phyloP scores from a whole-genome alignment of 768 basidiomycete genomes.

The Trametes punicea region DNA sequence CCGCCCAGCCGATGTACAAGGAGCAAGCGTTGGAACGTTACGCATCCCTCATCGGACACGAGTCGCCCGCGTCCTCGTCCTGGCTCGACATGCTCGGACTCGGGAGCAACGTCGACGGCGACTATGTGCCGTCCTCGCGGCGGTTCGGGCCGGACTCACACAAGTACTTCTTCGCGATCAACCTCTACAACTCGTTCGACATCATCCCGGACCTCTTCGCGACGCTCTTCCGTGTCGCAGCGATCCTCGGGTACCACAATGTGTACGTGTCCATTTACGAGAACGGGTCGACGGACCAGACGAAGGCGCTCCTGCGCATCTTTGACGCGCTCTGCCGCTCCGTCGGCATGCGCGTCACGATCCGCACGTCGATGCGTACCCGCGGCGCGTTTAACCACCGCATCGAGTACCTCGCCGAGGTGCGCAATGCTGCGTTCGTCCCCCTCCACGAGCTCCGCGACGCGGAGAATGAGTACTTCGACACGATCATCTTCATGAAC shows the following conservation, averaged over 20 bases:
- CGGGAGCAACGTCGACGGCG: slow-evolving; percentile 41
- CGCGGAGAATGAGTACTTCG: slow-evolving; percentile 89
- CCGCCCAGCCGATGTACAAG: slow-evolving; percentile 78
- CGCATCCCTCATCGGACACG: slow-evolving; percentile 76
- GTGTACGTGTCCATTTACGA: slow-evolving; percentile 99
- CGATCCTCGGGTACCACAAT: slow-evolving; percentile 94
- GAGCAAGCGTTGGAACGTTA: slow-evolving; percentile 88
- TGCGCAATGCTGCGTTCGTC: slow-evolving; percentile 96
- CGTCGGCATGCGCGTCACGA: slow-evolving; percentile 90
- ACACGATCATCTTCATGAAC: slow-evolving; percentile 99
- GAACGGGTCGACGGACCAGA: slow-evolving; percentile 98
- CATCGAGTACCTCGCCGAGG: slow-evolving; percentile 99
- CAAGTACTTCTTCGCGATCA: slow-evolving; percentile 99
- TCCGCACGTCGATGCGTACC: slow-evolving; percentile 88
- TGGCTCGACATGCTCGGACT: slow-evolving; percentile 63
- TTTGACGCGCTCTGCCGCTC: slow-evolving; percentile 90
- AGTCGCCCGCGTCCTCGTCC: slow-evolving; percentile 50
- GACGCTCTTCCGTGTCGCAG: slow-evolving; percentile 89
- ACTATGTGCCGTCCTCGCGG: slow-evolving; percentile 33
- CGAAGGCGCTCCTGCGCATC: slow-evolving; percentile 91
- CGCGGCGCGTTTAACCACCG: slow-evolving; percentile 98
- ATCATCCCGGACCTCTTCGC: slow-evolving; percentile 96
- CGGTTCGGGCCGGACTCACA: slow-evolving; percentile 57
- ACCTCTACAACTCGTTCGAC: slow-evolving; percentile 99
- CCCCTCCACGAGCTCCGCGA: slow-evolving; percentile 94